A percentile compares a stretch with the other conserved stretches of the same genome.
phyloP scores from a whole-genome alignment of 2,329 filamentous ascomycete species.

The Penicillium psychrosexuale region DNA sequence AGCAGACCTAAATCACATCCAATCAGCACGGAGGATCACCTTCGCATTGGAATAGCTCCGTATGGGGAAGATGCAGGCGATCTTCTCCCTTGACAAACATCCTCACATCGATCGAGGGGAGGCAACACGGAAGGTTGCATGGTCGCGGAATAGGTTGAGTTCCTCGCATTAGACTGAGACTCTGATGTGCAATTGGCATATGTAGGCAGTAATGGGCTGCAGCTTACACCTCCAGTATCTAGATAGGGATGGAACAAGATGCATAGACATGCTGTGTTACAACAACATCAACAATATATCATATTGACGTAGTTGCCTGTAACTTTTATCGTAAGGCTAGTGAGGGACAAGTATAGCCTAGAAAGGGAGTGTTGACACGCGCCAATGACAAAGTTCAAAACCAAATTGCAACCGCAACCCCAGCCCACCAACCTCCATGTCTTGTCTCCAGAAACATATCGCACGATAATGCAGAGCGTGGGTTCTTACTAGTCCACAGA shows the following conservation, averaged over 20 bases:
- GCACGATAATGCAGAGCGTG: neutral
- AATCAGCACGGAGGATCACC: conserved; percentile 8
- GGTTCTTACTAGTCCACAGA: neutral
- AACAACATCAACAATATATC: neutral
- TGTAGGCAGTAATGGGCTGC: neutral
- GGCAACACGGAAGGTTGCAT: conserved; percentile 7
- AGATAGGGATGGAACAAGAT: neutral
- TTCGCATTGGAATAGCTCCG: conserved; percentile 17
- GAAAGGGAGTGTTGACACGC: neutral
- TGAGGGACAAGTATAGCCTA: neutral
- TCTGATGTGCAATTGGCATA: neutral
- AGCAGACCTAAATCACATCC: conserved; percentile 3
- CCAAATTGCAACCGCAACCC: conserved; percentile 3
- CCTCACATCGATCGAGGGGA: neutral
- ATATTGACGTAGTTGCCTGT: neutral
- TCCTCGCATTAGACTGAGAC: neutral
- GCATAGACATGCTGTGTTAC: neutral
- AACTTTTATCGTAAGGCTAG: neutral
- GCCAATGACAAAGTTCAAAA: neutral
- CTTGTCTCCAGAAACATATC: neutral
- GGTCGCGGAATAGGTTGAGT: neutral
- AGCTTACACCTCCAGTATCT: neutral
- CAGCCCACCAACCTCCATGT: neutral
- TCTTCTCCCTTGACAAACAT: neutral
- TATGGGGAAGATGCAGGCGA: conserved; percentile 7